Percentiles rank a stretch among this genome's conserved stretches.
phyloP scores from a whole-genome alignment of 345 rosid genomes.

The Eutrema heterophyllum region DNA sequence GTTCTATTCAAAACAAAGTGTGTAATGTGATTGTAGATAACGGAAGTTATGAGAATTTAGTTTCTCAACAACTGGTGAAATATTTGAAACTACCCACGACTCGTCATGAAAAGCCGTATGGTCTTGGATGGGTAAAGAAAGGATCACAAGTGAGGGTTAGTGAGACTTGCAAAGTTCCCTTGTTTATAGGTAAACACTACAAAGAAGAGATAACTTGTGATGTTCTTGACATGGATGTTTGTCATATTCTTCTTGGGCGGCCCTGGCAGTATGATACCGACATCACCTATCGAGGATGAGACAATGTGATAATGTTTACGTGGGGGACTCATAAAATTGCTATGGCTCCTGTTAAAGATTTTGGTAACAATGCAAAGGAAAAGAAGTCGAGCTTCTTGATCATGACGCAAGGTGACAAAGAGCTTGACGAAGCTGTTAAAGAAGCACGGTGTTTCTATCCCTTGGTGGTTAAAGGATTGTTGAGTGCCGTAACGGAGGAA shows the following conservation, averaged over 20 bases:
- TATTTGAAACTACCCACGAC: not conserved
- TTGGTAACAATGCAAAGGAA: not conserved
- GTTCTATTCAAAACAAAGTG: not conserved
- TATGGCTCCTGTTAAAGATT: not conserved
- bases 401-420: not conserved
- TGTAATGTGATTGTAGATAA: not conserved
- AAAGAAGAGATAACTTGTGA: not conserved
- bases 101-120: not conserved
- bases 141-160: not conserved
- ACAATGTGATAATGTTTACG: not conserved
- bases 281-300: not conserved
- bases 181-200: not conserved
- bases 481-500: not conserved
- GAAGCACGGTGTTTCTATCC: not conserved
- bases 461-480: not conserved
- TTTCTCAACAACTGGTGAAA: not conserved
- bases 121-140: not conserved
- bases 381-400: not conserved
- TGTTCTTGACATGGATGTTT: not conserved
- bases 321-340: not conserved
- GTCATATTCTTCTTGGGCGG: not conserved
- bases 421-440: not conserved
- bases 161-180: not conserved
- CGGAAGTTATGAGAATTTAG: not conserved
- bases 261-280: not conserved